Base-by-base conservation (phyloP, 306 rosid species). In the Dicorynia guianensis region DNA sequence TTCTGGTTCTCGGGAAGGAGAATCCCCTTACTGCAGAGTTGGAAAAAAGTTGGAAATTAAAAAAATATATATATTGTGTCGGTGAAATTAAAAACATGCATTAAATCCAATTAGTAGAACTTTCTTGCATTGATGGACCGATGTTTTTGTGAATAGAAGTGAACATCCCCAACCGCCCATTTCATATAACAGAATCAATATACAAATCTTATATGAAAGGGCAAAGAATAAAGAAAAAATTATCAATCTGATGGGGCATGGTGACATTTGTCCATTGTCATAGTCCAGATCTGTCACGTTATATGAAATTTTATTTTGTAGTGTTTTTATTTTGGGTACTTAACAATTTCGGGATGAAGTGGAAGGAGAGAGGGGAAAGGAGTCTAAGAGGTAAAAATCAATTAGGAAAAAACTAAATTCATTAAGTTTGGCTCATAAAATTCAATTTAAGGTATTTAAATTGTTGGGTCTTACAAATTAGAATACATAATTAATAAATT, bases 31-130 rank as follows among this genome's bases (percentile, higher is more conserved):
- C 40, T 38, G 36, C 61, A 44, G 71, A 69, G 40, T 35, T 55
- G 11, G 47, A 8, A 56, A 55, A 56, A 12, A 20, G 46, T 35
- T 12, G 0, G 7, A 2, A 0, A 17, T 8, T n/a, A n/a, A 40
- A 59, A 14, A 19, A 53, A 6, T 1, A 20, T 20, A 19, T 20
- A 3, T 44, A 12, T 25, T 47, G 79, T 67, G 79, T 80, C 76
- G 79, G 83, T 74, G 76, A 63, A 58, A 67, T 38, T 48, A 67
- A 66, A 35, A 56, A 50, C 46, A 36, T 53, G 38, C 15, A 61
- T 11, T 62, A 25, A 25, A 62, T 48, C 20, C 33, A 42, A 61
- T 49, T 50, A 73, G 62, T 62, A 13, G 18, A 25, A 52, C 52
- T 44, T 33, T 25, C 30, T 2, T 25, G 30, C 1, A 25, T 25